Evolutionary conservation across 1,284 basidiomycete genomes (phyloP), one percentile per base, ranked within the genome.

Genomic region (Ustilago bromivora): DNA sequence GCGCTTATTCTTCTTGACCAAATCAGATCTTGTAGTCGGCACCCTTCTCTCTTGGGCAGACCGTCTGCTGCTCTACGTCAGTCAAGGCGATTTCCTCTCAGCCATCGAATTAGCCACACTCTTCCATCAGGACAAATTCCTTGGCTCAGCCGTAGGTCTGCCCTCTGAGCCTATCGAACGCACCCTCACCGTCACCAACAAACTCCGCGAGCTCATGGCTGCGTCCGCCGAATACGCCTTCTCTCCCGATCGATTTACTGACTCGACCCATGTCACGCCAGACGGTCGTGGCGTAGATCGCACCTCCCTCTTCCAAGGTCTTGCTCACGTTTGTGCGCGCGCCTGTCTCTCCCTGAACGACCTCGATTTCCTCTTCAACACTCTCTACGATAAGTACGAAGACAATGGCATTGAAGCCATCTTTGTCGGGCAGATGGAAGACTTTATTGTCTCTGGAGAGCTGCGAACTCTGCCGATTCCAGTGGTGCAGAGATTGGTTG

Each of bases 21-120:
- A 84, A 41, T 73, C 81, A 31, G 91, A 91, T 66, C 80, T 98
- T 1, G 90, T 91, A 83, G 94, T 93, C 0, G 97, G 95, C 34
- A 94, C 93, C 0, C 88, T 98, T 31, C 88, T 96, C 52, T 94
- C 95, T 0, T 99, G 97, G 97, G 95, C 96, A 11, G 96, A 99
- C 85, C 91, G 93, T 28, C 92, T 99, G 28, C 88, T 98, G 35
- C 89, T 91, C 4, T 91, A 92, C 60, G 96, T 98, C 32, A 90
- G 94, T 82, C 89, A 90, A 5, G 95, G 95, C 35, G 92, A 98
- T 82, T 96, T 98, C 85, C 88, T 99, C 17, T 91, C 90, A 52
- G 96, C 97, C 1, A 97, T 99, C 76, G 92, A 95, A 58, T 89
- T 96, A 17, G 91, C 93, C 0, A 90, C 93, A 23, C 89, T 90